Base-by-base conservation (phyloP, 1,284 basidiomycete genomes). In the Cerrena zonata region DNA sequence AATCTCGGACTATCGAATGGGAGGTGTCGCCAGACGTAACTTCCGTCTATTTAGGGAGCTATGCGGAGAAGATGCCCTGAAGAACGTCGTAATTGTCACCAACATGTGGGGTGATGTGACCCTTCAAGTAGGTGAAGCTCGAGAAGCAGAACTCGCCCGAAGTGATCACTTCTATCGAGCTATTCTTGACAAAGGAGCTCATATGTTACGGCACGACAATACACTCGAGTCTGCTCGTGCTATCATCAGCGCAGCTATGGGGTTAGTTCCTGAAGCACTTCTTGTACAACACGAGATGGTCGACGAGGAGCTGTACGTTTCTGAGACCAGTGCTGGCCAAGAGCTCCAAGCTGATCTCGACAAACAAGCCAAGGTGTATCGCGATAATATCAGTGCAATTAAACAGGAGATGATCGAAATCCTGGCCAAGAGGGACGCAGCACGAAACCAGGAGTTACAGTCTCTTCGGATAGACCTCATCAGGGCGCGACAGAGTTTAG, bases 11-110 rank as follows among this genome's bases (percentile, higher is more conserved):
- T 12, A 50, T 43, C 50, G 36, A 37, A 53, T 53, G 52, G 27
- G 52, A 7, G 52, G 52, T 18, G 42, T 46, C 37, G 39, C 40
- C 4, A 45, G 42, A 23, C 71, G 74, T 44, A 79, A 73, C 58
- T 76, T 78, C 48, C 65, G 66, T 24, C 69, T 77, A 58, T 77
- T 79, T 58, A n/a, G n/a, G n/a, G n/a, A n/a, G n/a, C n/a, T n/a
- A n/a, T n/a, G n/a, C n/a, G n/a, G n/a, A n/a, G n/a, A 76, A 15
- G 61, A 50, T 12, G 66, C 72, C 1, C 65, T 79, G 48, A 63
- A 68, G 36, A 78, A 73, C 53, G 75, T 79, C 24, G 61, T 76
- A 22, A 68, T 79, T 52, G 69, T 71, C 27, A 79, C 76, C 45
- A 78, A 69, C 49, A 77, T 76, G 74, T 79, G 77, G 77, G 69